Evolutionary conservation across 108 stramenopile genomes (phyloP), one percentile per base, ranked within the genome.

Genomic region (Ochromonas danica): DNA sequence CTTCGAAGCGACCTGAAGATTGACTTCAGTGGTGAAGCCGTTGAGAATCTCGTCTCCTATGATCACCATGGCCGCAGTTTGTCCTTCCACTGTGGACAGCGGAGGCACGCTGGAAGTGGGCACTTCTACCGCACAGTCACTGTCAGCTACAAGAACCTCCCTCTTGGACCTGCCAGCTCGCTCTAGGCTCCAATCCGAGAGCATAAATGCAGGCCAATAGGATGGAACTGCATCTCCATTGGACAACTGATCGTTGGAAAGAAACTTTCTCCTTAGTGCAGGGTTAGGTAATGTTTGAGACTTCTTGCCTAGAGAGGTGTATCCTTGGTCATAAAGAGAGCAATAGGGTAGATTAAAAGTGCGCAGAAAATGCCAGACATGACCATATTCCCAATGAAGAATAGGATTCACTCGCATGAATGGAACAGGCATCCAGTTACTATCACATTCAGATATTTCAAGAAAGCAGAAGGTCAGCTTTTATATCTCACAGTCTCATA

Each of bases 341-440:
- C 95, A 96, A 82, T 96, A 96, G 10, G 94, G 94, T 41, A 98
- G 85, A 31, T 94, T 78, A 81, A 90, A 94, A 1, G 82, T 39
- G 40, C 96, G 79, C 60, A 96, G 81, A 80, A 98, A 97, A 51
- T 91, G 89, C 98, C 96, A 97, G 1, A 99, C 89, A 65, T 94
- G 87, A 35, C 63, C 63, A 36, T 67, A 67, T 33, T 67, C 63
- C 98, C 98, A 99, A 43, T 92, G 71, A 43, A 99, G 71, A 2
- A 97, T 86, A 0, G 98, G 98, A 86, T 97, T 98, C 31, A 97
- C 93, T 3, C 98, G 89, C 88, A 99, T 92, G 79, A 99, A 97
- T 0, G 96, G 94, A 25, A 67, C 35, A 33, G 98, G 98, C 97
- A 99, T 93, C 88, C 95, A 95, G 25, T 3, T 36, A 33, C 63